Evolutionary conservation across 2,329 filamentous ascomycete genomes (phyloP).

Genomic region (Mycogone perniciosa): DNA sequence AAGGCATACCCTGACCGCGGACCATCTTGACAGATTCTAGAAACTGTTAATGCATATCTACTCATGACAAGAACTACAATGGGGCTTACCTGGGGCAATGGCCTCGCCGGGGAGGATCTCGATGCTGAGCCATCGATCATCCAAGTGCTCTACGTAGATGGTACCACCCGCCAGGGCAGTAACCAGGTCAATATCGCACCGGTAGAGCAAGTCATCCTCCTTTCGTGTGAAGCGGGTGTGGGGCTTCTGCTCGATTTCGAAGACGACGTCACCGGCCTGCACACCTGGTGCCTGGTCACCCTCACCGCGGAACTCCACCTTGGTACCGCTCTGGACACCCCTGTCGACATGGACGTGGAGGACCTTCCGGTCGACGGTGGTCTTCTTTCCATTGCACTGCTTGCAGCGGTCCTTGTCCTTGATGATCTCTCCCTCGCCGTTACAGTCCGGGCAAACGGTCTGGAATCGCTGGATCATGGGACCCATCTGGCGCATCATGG

Average conservation of each 20-base stretch:
- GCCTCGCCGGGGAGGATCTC: constrained; percentile 92
- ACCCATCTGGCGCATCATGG: constrained; percentile 99
- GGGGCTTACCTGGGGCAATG: constrained; percentile 76
- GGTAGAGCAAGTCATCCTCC: constrained; percentile 92
- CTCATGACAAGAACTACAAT: neutral
- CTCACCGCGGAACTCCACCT: constrained; percentile 95
- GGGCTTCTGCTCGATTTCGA: constrained; percentile 99
- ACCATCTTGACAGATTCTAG: constrained; percentile 87
- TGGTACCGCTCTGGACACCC: constrained; percentile 87
- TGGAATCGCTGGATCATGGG: constrained; percentile 99
- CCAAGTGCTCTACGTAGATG: constrained; percentile 90
- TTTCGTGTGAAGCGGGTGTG: constrained; percentile 91
- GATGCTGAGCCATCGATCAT: constrained; percentile 92
- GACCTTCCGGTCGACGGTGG: constrained; percentile 92
- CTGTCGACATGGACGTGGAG: constrained; percentile 96
- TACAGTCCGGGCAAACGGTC: constrained; percentile 96
- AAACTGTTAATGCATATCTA: constrained; percentile 11
- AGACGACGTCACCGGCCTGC: constrained; percentile 91
- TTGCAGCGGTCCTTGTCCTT: constrained; percentile 98
- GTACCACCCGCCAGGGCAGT: constrained; percentile 89
- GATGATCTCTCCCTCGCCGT: constrained; percentile 94
- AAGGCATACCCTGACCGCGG: constrained; percentile 95
- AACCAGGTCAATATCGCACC: constrained; percentile 90
- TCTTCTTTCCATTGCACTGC: constrained; percentile 95
- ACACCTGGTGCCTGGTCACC: constrained; percentile 93